Conservation (phyloP, 345 rosid genomes). For the Boechera divaricarpa region DNA sequence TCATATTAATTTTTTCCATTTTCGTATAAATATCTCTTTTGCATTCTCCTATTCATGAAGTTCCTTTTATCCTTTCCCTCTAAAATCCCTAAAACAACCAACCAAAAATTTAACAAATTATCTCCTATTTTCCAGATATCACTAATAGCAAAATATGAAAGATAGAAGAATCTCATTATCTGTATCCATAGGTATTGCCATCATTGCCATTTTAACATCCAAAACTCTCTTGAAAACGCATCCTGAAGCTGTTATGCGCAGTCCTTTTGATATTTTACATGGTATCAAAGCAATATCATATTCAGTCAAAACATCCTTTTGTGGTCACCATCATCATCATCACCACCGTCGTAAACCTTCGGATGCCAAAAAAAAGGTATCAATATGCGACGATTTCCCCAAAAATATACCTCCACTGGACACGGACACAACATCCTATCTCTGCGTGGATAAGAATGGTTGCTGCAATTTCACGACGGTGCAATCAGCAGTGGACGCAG, state of each 20-base stretch:
- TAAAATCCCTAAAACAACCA: background rate
- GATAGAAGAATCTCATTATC: conserved; percentile 41
- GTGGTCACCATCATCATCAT: conserved; percentile 29
- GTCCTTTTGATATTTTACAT: conserved; percentile 26
- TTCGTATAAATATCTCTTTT: conserved; percentile 29
- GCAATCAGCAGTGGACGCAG: conserved; percentile 78
- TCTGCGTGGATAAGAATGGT: conserved; percentile 81
- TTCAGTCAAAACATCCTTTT: conserved; percentile 27
- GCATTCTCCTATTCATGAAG: conserved; percentile 36
- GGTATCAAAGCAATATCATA: conserved; percentile 18
- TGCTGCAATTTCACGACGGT: conserved; percentile 89
- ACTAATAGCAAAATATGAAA: conserved; percentile 34
- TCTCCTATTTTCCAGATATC: background rate
- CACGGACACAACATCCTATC: conserved; percentile 61
- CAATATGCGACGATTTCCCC: conserved; percentile 78
- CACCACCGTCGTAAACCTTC: conserved; percentile 43
- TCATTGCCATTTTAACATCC: conserved; percentile 54
- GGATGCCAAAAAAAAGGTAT: conserved; percentile 37
- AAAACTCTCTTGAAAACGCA: conserved; percentile 38
- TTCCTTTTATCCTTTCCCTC: conserved; percentile 25
- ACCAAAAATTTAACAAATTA: conserved; percentile 4
- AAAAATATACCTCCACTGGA: conserved; percentile 69
- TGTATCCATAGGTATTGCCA: conserved; percentile 48
- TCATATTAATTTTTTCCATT: conserved; percentile 38
- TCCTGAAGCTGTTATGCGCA: conserved; percentile 9